Conservation (phyloP, 768 basidiomycete species). For the Omphalotus guepiniiformis region DNA sequence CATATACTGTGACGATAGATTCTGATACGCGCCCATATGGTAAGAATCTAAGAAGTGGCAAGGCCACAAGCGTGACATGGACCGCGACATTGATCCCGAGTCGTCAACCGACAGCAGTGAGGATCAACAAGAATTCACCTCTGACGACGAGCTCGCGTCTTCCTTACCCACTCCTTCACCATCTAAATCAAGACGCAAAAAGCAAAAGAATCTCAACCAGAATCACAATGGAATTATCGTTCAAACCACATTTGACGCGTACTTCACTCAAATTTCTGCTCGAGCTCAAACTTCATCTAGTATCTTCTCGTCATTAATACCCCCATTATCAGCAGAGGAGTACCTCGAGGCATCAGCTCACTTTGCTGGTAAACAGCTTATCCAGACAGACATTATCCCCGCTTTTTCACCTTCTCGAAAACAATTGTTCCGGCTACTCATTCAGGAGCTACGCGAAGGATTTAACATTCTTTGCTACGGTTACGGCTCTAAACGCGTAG, state of each 20-base stretch:
- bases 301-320: constrained; percentile 71
- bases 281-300: constrained; percentile 72
- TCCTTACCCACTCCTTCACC: not conserved
- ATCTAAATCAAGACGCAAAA: not conserved
- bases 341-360: constrained; percentile 35
- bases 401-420: constrained; percentile 26
- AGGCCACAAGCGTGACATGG: no score
- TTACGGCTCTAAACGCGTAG: constrained; percentile 76
- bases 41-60: no score
- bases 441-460: constrained; percentile 70
- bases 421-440: constrained; percentile 52
- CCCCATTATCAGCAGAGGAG: constrained; percentile 67
- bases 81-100: no score
- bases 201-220: not conserved
- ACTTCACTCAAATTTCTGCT: constrained; percentile 64
- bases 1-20: no score
- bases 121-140: not conserved
- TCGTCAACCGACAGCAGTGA: no score
- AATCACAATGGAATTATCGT: constrained; percentile 36
- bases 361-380: constrained; percentile 24
- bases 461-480: constrained; percentile 91
- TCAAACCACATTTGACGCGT: constrained; percentile 78
- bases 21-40: no score
- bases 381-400: constrained; percentile 30
- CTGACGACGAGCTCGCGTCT: not conserved